These are phyloP conservation scores for Macrocybe gigantea DNA, from an alignment of 768 basidiomycete species.

Conservation along the genomic window DNA sequence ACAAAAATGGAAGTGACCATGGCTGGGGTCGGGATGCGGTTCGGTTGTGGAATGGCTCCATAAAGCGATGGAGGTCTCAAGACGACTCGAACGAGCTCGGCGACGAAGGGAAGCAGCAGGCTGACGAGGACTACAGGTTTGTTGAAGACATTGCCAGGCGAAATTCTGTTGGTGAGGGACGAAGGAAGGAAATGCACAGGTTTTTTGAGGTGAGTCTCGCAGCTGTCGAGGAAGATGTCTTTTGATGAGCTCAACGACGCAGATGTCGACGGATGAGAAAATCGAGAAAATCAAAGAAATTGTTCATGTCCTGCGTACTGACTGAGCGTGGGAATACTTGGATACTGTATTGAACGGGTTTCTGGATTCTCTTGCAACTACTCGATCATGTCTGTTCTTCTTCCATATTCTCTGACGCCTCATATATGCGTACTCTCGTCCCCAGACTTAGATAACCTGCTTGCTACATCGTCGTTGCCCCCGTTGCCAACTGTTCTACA, in stretches of 20 bases:
- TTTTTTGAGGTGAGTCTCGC: slow-evolving; percentile 41
- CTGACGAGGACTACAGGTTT: slow-evolving; percentile 25
- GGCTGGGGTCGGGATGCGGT: too few relatives aligned
- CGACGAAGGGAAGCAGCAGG: not conserved
- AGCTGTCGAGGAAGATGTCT: not conserved
- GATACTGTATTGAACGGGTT: too few relatives aligned
- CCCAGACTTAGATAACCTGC: slow-evolving; percentile 58
- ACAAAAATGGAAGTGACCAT: too few relatives aligned
- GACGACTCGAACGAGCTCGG: not conserved
- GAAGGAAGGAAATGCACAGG: slow-evolving; percentile 38
- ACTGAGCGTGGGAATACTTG: slow-evolving; percentile 7
- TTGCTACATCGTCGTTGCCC: slow-evolving; percentile 56
- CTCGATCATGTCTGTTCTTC: slow-evolving; percentile 12
- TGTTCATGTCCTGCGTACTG: slow-evolving; percentile 28
- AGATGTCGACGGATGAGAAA: slow-evolving; percentile 56
- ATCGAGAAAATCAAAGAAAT: slow-evolving; percentile 44
- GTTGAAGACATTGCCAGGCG: slow-evolving; percentile 41
- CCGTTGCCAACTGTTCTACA: slow-evolving; percentile 70
- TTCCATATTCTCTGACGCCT: slow-evolving; percentile 76
- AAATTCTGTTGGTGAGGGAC: slow-evolving; percentile 29
- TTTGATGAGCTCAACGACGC: not conserved
- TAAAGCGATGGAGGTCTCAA: not conserved
- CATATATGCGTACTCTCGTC: slow-evolving; percentile 75
- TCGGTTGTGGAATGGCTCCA: not conserved
- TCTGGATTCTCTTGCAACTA: too few relatives aligned